Conservation (phyloP, 176 grass and related monocot genomes). For the Oryza longistaminata region DNA sequence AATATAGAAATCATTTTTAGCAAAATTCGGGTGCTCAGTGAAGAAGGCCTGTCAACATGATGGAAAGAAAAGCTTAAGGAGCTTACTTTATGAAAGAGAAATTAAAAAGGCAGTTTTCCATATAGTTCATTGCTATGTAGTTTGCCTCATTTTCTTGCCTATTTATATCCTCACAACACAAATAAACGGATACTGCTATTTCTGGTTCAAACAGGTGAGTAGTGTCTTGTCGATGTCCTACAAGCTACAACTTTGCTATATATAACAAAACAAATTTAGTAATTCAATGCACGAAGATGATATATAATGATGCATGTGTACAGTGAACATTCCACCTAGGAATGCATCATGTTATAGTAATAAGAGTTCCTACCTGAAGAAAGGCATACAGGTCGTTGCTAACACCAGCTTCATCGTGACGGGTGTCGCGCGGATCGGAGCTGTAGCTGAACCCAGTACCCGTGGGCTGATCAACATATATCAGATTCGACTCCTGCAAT, state of each 20-base stretch:
- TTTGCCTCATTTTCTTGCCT: neutral
- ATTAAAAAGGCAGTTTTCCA: too few species aligned
- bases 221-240: neutral
- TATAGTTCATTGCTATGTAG: too few species aligned
- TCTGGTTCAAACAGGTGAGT: neutral
- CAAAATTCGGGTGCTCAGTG: slow-evolving; percentile 61
- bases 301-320: neutral
- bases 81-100: neutral
- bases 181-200: neutral
- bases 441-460: slow-evolving; percentile 96
- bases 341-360: neutral
- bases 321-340: too few species aligned
- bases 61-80: slow-evolving; percentile 3
- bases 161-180: slow-evolving; percentile 12
- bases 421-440: slow-evolving; percentile 63
- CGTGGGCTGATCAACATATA: slow-evolving; percentile 92
- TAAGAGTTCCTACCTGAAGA: slow-evolving; percentile 62
- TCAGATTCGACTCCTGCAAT: slow-evolving; percentile 73
- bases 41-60: slow-evolving; percentile 65
- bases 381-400: slow-evolving; percentile 87
- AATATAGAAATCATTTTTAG: slow-evolving; percentile 79
- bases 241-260: neutral
- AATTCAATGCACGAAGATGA: neutral
- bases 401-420: slow-evolving; percentile 71
- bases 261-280: neutral